Percentiles rank a stretch among this genome's conserved stretches.
These are phyloP conservation scores for Boletales sp. DNA, from an alignment of 768 basidiomycete genomes.

Conservation along the genomic window DNA sequence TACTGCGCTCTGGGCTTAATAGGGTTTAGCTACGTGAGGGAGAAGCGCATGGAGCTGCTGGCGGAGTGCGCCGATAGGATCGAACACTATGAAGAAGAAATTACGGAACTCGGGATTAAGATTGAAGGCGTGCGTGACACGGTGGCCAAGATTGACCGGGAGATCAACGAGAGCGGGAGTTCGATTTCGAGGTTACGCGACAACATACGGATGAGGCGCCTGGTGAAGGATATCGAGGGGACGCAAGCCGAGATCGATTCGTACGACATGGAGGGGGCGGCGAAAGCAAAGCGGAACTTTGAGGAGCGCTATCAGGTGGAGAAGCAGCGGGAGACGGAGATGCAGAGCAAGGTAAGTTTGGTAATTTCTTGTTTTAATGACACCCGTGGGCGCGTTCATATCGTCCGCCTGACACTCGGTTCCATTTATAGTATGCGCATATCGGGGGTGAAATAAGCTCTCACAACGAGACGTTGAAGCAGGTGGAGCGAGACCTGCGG, in stretches of 20 bases:
- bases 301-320: slow-evolving; percentile 72
- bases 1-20: not conserved
- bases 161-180: slow-evolving; percentile 74
- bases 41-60: slow-evolving; percentile 58
- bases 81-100: slow-evolving; percentile 43
- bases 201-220: slow-evolving; percentile 74
- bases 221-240: slow-evolving; percentile 60
- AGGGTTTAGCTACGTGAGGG: slow-evolving; percentile 64
- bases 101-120: slow-evolving; percentile 38
- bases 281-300: slow-evolving; percentile 80
- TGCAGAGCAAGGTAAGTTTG: slow-evolving; percentile 60
- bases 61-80: slow-evolving; percentile 58
- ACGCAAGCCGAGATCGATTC: slow-evolving; percentile 70
- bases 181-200: slow-evolving; percentile 70
- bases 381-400: not conserved
- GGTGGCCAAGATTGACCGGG: slow-evolving; percentile 65
- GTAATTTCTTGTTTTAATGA: not conserved
- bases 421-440: slow-evolving; percentile 59
- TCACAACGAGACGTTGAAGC: slow-evolving; percentile 60
- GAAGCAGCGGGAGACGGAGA: slow-evolving; percentile 66
- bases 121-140: slow-evolving; percentile 39
- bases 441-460: slow-evolving; percentile 82
- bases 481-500: slow-evolving; percentile 64
- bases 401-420: slow-evolving; percentile 1
- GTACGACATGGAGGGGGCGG: slow-evolving; percentile 82